Evolutionary conservation across 768 basidiomycete genomes (phyloP), one percentile per base, ranked within the genome.

Genomic region (Megacollybia marginata): DNA sequence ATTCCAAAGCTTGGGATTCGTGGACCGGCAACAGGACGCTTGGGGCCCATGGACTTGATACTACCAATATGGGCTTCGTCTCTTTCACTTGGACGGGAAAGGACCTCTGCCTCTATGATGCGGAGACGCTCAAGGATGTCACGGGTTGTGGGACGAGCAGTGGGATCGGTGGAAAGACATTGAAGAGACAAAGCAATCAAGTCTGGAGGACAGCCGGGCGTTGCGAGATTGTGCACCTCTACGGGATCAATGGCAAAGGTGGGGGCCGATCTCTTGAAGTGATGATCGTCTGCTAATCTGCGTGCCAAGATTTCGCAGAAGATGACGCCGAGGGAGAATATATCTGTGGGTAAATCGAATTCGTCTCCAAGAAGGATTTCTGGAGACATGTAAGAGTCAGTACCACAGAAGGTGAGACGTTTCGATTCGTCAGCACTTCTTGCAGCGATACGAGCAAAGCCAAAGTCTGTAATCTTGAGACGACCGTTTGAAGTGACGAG

Each of bases 391-490:
- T 96, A 95, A 5, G 91, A 88, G 59, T 91, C 87, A 2, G 88
- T 90, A n/a, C 88, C 88, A 53, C 85, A 88, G 65, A 91, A 91
- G 0, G 89, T 92, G 42, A 92, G 76, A 4, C 88, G 78, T 60
- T 86, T 88, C 48, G 74, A 78, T 69, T 98, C 95, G 55, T 94
- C 93, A 50, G 83, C 89, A 58, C 90, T 95, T 38, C 88, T 79
- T 0, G 92, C 92, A 0, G 92, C 92, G 58, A 98, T 96, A 33
- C 95, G 79, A 4, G 93, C 92, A 58, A 97, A 95, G 1, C 95
- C 95, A 66, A 99, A 99, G 62, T 99, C 95, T n/a, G 94, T 96
- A 57, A 97, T 85, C 71, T 98, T 99, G 60, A 98, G 76, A 42
- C 95, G 82, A 18, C 92, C 90, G 59, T 99, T 99, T 34, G 85